Evolutionary conservation across 352 stramenopile species (phyloP), one percentile per base, ranked within the genome.

Genomic region (Globisporangium iwayamae): DNA sequence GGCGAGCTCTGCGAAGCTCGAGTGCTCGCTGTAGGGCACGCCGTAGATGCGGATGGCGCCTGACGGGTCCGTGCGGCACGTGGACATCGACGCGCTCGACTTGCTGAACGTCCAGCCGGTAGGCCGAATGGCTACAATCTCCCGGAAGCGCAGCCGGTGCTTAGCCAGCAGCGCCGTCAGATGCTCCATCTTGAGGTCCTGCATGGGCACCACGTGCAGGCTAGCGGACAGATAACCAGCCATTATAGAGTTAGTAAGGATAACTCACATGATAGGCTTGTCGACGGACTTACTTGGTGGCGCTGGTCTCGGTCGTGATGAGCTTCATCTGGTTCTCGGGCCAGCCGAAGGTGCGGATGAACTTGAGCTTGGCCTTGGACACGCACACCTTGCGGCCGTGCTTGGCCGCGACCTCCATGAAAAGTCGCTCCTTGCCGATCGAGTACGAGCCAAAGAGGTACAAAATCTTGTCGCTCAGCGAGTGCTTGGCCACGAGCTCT

Each of bases 21-120:
- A 98, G 73, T 99, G 96, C 64, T 99, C 96, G 65, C 89, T 98
- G 79, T 99, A 99, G 3, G 96, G 96, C 43, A 99, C 89, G 55
- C 90, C 92, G 70, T 98, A 97, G 53, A 99, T 87, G 36, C 73
- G 83, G 51, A 97, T 82, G 39, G 84, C 88, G n/a, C 87, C 90
- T 46, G 76, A 90, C 22, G 76, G 76, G 58, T 97, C 85, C 28
- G 67, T 90, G 51, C 76, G 96, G 72, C 70, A 96, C 53, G 72
- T 91, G 45, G 85, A 89, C 45, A 90, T 66, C 45, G 70, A 81
- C 32, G 65, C 63, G 22, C 75, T 88, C 52, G 75, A 76, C 43
- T 68, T 71, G 48, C 74, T 89, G 56, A 93, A 93, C 0, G 90
- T 96, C 93, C 94, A 98, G 9, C 96, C 95, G 13, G 94, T 98